A percentile compares a stretch with the other conserved stretches of the same genome.
phyloP scores from a whole-genome alignment of 2,329 filamentous ascomycete genomes.

The Beauveria caledonica region DNA sequence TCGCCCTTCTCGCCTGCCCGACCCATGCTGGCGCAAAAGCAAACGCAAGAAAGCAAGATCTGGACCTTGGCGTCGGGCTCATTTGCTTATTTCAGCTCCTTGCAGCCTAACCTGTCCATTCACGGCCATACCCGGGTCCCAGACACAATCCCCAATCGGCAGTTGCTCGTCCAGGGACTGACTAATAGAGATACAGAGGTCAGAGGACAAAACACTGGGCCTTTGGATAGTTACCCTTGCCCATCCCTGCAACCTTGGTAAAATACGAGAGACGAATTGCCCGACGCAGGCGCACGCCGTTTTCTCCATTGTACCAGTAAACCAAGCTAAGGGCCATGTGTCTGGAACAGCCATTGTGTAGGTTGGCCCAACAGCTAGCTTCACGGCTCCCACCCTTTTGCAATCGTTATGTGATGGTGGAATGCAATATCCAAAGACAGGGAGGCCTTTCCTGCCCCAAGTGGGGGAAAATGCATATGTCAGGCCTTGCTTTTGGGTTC shows the following conservation, averaged over 20 bases:
- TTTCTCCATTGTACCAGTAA: background rate
- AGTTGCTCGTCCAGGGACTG: background rate
- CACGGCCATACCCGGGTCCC: background rate
- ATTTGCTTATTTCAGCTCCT: background rate
- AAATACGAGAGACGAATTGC: slow-evolving; percentile 2
- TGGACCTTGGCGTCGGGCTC: background rate
- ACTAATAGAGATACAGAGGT: background rate
- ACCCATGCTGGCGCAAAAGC: background rate
- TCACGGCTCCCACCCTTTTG: background rate
- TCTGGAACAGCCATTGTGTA: background rate
- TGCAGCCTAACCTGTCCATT: background rate
- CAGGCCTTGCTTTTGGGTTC: background rate
- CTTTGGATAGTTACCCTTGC: slow-evolving; percentile 5
- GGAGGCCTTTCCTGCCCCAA: background rate
- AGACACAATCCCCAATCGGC: background rate
- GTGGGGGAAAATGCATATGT: slow-evolving; percentile 1
- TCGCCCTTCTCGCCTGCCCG: background rate
- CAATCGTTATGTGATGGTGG: background rate
- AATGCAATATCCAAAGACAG: slow-evolving; percentile 2
- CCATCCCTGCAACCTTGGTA: slow-evolving; percentile 4
- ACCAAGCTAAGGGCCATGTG: background rate
- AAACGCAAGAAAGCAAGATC: background rate
- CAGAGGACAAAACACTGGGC: slow-evolving; percentile 1
- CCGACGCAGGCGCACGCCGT: background rate
- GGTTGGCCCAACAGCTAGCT: background rate